Conservation (phyloP, 768 basidiomycete species). For the Botryobasidium botryosum region DNA sequence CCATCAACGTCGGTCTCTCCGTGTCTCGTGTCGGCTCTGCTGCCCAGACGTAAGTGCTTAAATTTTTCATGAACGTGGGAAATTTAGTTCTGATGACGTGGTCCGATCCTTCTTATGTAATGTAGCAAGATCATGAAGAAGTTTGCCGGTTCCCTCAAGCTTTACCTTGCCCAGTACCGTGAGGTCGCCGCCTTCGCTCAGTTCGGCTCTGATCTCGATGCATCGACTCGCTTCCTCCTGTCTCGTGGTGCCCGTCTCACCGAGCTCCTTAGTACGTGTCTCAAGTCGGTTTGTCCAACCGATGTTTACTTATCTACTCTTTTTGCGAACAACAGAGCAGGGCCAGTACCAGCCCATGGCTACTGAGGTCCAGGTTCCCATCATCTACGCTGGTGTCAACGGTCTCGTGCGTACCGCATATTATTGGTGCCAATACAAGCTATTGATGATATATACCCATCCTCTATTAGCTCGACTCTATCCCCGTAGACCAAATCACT, state of each 20-base stretch:
- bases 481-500: conserved; percentile 89
- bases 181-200: conserved; percentile 99
- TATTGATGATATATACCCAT: neutral
- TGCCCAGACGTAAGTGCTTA: conserved; percentile 78
- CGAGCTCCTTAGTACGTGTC: conserved; percentile 68
- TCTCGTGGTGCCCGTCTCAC: conserved; percentile 96
- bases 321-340: conserved; percentile 49
- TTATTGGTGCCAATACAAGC: neutral
- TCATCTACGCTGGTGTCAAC: conserved; percentile 99
- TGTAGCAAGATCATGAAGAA: conserved; percentile 98
- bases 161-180: conserved; percentile 99
- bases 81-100: neutral
- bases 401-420: conserved; percentile 54
- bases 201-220: conserved; percentile 99
- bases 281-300: neutral
- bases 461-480: conserved; percentile 61
- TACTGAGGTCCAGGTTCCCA: conserved; percentile 93
- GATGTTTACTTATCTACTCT: conserved; percentile 13
- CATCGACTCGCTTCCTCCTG: conserved; percentile 96
- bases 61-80: neutral
- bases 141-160: conserved; percentile 98
- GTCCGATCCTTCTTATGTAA: neutral
- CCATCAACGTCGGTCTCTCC: conserved; percentile 99
- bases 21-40: conserved; percentile 99
- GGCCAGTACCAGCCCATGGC: conserved; percentile 92